phyloP scores from a whole-genome alignment of 2,329 filamentous ascomycete species.

The Curvularia sp. region DNA sequence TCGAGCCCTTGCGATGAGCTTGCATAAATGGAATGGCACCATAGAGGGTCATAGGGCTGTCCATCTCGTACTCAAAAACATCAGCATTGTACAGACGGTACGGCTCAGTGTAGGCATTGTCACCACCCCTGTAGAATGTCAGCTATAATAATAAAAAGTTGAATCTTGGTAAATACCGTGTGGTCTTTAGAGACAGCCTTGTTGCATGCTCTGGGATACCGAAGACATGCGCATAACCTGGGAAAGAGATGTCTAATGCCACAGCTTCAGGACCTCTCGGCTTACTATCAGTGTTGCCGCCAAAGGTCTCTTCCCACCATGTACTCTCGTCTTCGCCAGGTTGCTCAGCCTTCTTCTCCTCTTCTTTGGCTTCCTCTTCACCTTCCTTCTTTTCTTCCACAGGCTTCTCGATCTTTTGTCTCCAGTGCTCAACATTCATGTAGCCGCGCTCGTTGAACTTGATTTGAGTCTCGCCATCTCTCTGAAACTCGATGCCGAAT shows the following conservation, averaged over 20 bases:
- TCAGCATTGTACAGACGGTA: slow-evolving; percentile 96
- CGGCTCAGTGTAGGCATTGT: slow-evolving; percentile 84
- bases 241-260: slow-evolving; percentile 88
- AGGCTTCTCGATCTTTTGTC: slow-evolving; percentile 76
- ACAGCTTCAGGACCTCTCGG: slow-evolving; percentile 94
- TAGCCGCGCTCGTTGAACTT: slow-evolving; percentile 89
- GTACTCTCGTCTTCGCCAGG: slow-evolving; percentile 79
- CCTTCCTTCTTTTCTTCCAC: slow-evolving; percentile 58
- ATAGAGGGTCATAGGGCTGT: slow-evolving; percentile 98
- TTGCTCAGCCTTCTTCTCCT: slow-evolving; percentile 52
- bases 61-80: slow-evolving; percentile 96
- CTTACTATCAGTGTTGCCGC: slow-evolving; percentile 93
- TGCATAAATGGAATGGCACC: slow-evolving; percentile 99
- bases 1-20: slow-evolving; percentile 90
- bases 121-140: slow-evolving; percentile 66
- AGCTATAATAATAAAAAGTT: slow-evolving; percentile 1
- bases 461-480: slow-evolving; percentile 81
- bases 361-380: slow-evolving; percentile 52
- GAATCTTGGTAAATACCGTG: slow-evolving; percentile 60
- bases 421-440: slow-evolving; percentile 95
- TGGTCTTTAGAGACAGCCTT: slow-evolving; percentile 86
- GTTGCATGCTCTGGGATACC: slow-evolving; percentile 94
- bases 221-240: slow-evolving; percentile 89
- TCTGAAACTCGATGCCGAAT: slow-evolving; percentile 84
- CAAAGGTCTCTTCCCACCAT: slow-evolving; percentile 98